Conservation (phyloP, 2,329 filamentous ascomycete genomes). For the Westerdykella sp. region DNA sequence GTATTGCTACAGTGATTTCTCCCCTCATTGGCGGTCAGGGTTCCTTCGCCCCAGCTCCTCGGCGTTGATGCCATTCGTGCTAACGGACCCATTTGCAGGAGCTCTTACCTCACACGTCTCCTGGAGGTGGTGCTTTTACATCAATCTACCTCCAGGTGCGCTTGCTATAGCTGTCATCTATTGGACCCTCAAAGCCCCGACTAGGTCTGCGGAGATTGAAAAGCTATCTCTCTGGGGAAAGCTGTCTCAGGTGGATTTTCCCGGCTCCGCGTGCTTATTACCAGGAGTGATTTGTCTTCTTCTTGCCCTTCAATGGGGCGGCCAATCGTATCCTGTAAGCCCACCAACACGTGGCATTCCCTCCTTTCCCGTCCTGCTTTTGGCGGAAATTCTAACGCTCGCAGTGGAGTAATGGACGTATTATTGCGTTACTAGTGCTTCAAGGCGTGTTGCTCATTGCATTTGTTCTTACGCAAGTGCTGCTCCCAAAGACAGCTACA, state of each 20-base stretch:
- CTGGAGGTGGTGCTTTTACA: conserved; percentile 17
- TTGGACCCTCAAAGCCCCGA: conserved; percentile 35
- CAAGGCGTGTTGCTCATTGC: not conserved
- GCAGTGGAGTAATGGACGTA: conserved; percentile 1
- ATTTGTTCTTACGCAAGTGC: too few relatives aligned
- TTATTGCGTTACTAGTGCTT: not conserved
- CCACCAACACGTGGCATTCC: too few relatives aligned
- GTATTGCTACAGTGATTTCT: conserved; percentile 33
- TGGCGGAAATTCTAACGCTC: too few relatives aligned
- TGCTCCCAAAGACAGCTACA: too few relatives aligned
- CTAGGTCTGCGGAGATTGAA: conserved; percentile 4
- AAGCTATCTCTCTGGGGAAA: conserved; percentile 20
- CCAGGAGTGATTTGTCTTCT: conserved; percentile 12
- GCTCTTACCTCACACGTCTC: too few relatives aligned
- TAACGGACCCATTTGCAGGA: too few relatives aligned
- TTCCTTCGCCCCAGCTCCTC: conserved; percentile 40
- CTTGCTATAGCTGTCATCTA: conserved; percentile 8
- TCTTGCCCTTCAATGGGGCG: conserved; percentile 22
- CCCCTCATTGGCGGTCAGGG: conserved; percentile 28
- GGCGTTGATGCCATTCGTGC: conserved; percentile 37
- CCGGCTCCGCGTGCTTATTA: conserved; percentile 5
- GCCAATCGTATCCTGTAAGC: conserved; percentile 3
- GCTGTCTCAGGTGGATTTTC: too few relatives aligned
- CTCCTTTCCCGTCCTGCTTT: too few relatives aligned
- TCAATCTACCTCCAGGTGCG: conserved; percentile 23